Evolutionary conservation across 1,284 basidiomycete genomes (phyloP).

Genomic region (Ceratobasidium sp.): DNA sequence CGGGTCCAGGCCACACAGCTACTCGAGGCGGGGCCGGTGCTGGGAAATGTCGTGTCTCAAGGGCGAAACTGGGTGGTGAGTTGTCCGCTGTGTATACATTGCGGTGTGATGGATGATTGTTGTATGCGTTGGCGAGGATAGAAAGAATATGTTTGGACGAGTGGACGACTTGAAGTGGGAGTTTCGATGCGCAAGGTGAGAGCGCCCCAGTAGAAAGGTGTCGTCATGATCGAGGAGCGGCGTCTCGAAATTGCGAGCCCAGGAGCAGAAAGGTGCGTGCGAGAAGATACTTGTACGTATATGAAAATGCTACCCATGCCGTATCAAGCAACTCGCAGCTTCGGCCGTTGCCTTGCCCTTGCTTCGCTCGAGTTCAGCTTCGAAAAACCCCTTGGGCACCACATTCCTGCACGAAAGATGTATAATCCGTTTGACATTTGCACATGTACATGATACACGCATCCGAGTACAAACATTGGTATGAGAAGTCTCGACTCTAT

Average conservation of each 20-base stretch:
- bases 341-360: not conserved
- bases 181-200: constrained; percentile 36
- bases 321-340: not conserved
- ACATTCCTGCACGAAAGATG: not conserved
- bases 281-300: constrained; percentile 5
- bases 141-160: constrained; percentile 22
- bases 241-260: not conserved
- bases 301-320: constrained; percentile 4
- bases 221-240: too few relatives aligned
- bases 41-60: constrained; percentile 26
- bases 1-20: constrained; percentile 29
- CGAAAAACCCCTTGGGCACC: not conserved
- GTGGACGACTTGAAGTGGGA: constrained; percentile 18
- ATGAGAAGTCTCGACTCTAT: not conserved
- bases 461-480: not conserved
- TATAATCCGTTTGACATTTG: constrained; percentile 17
- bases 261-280: not conserved
- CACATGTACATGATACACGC: constrained; percentile 34
- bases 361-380: not conserved
- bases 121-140: constrained; percentile 12
- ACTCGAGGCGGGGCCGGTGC: constrained; percentile 21
- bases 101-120: not conserved
- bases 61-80: constrained; percentile 30
- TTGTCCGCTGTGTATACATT: not conserved
- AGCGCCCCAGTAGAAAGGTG: not conserved